Conservation (phyloP, 257 asterid genomes). For the Ilex asprella region DNA sequence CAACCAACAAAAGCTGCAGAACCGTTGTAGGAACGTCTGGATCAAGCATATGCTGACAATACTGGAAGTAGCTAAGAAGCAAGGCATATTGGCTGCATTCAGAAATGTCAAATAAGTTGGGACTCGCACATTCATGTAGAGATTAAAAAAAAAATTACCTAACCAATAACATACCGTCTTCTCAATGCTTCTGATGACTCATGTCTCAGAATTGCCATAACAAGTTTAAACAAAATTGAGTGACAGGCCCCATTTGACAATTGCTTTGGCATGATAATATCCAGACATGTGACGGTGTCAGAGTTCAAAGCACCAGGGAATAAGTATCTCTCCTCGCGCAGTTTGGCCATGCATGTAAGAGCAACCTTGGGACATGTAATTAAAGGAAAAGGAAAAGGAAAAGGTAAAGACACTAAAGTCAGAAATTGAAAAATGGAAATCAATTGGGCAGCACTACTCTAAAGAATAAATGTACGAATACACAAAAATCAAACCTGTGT, state of each 20-base stretch:
- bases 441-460: neutral
- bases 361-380: conserved; percentile 55
- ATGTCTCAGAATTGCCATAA: conserved; percentile 75
- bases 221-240: conserved; percentile 81
- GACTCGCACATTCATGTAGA: too few relatives aligned
- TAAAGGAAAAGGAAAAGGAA: neutral
- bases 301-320: conserved; percentile 63
- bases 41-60: conserved; percentile 87
- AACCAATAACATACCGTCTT: conserved; percentile 59
- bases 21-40: conserved; percentile 71
- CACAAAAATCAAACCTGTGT: conserved; percentile 54
- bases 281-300: conserved; percentile 70
- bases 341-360: conserved; percentile 95
- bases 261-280: conserved; percentile 68
- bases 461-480: neutral
- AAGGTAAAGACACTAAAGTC: neutral
- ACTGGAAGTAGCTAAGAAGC: conserved; percentile 92
- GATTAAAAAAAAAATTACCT: conserved; percentile 1
- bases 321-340: conserved; percentile 79
- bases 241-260: conserved; percentile 82
- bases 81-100: conserved; percentile 84
- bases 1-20: conserved; percentile 62
- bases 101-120: conserved; percentile 1
- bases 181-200: conserved; percentile 92
- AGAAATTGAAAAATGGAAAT: neutral